Conservation (phyloP, 257 asterid species). For the Cynanchum wilfordii region DNA sequence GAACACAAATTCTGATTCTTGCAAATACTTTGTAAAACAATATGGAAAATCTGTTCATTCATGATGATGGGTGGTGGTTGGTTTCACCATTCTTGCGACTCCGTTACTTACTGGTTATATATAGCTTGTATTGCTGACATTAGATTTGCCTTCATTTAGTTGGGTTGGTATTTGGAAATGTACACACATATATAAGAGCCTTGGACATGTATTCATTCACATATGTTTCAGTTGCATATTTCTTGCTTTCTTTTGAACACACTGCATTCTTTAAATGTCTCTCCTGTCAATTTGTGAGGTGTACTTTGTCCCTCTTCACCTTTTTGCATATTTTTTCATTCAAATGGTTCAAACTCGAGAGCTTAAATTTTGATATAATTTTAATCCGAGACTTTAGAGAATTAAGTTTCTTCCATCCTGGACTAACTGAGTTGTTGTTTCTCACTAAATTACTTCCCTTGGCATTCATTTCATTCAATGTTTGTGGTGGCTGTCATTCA, state of each 20-base stretch:
- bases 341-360: too few relatives aligned
- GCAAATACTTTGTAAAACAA: conserved; percentile 22
- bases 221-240: background rate
- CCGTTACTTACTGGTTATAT: background rate
- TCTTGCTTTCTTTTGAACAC: background rate
- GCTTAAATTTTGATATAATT: too few relatives aligned
- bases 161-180: conserved; percentile 3
- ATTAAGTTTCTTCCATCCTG: too few relatives aligned
- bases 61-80: conserved; percentile 2
- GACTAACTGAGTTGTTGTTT: too few relatives aligned
- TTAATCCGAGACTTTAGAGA: too few relatives aligned
- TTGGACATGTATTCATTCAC: background rate
- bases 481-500: too few relatives aligned
- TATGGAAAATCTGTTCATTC: conserved; percentile 18
- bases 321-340: too few relatives aligned
- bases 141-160: background rate
- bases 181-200: background rate
- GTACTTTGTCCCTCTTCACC: too few relatives aligned
- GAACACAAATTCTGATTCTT: conserved; percentile 24
- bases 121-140: conserved; percentile 3
- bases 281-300: too few relatives aligned
- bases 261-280: too few relatives aligned
- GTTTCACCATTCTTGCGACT: conserved; percentile 6
- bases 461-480: too few relatives aligned
- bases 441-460: too few relatives aligned